A percentile compares a stretch with the other conserved stretches of the same genome.
These are phyloP conservation scores for Euptelea pleiosperma DNA, from an alignment of 164 flowering plant species.

Conservation along the genomic window DNA sequence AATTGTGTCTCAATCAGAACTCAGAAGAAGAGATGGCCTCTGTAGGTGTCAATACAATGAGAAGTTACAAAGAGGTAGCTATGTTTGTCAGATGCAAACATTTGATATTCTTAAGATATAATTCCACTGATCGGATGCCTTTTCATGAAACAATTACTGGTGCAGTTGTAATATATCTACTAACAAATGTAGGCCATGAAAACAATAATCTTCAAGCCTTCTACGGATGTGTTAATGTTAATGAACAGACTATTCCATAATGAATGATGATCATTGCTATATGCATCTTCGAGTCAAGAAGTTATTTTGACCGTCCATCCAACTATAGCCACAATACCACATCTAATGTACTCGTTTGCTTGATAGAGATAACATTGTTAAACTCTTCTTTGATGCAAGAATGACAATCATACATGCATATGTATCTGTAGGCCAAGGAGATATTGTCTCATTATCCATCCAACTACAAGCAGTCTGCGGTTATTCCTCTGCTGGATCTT, in stretches of 20 bases:
- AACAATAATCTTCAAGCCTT: neutral
- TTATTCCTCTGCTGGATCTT: constrained; percentile 95
- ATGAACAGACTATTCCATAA: neutral
- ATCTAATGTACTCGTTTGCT: neutral
- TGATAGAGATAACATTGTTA: neutral
- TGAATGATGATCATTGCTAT: neutral
- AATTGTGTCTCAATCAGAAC: too few relatives aligned
- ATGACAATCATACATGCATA: neutral
- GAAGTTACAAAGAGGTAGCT: neutral
- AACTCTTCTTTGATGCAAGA: neutral
- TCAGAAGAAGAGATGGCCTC: too few relatives aligned
- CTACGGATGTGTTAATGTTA: neutral
- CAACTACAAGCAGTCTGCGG: constrained; percentile 98
- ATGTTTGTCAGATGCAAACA: neutral
- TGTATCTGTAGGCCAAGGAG: constrained; percentile 61
- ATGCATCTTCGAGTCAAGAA: neutral
- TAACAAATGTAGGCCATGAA: neutral
- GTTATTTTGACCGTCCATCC: neutral
- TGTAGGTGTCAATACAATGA: too few relatives aligned
- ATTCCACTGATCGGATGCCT: neutral
- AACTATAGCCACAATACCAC: neutral
- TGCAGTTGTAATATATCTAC: neutral
- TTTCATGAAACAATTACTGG: neutral
- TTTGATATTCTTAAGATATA: neutral
- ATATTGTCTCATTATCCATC: constrained; percentile 94